Base-by-base conservation (phyloP, 1,284 basidiomycete genomes). In the Ceratobasidium sp. region DNA sequence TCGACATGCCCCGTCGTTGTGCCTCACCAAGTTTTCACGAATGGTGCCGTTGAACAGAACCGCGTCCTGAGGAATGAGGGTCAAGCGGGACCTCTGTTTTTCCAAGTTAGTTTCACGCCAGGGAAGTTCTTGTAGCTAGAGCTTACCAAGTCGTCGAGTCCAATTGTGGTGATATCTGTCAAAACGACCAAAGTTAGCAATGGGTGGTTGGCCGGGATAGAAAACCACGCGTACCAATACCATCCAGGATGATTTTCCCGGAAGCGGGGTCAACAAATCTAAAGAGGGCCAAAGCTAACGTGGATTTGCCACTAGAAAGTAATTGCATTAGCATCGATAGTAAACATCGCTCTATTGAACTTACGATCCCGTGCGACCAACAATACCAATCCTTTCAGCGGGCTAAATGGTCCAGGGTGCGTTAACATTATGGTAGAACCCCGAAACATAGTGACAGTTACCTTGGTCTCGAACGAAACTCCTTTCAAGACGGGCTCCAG, bases 281-380 rank as follows among this genome's bases (percentile, higher is more conserved):
- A n/a, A 67, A 56, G 11, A 67, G 39, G 4, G 52, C 56, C 19
- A 67, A 25, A 25, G 62, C 62, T 9, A 68, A 49, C 7, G 67
- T 59, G 2, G 39, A 46, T 27, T 68, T 68, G 8, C 67, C 67
- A 68, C 39, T 49, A 6, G n/a, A n/a, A 21, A 46, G 47, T 27
- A 50, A 7, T 13, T 21, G 6, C 23, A 25, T 21, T 46, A 50
- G 47, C 6, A 50, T 6, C 25, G 11, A 3, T 7, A 46, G 4
- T 50, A 16, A 16, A 14, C 11, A 50, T 25, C 47, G 19, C 23
- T 23, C 11, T 50, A 11, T 3, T 6, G 6, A 50, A 50, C 33
- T 41, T 41, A 56, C 54, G 54, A 56, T 56, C 67, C 67, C 6
- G 67, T 69, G 9, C 67, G 54, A 4, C 67, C 67, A 29, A 69